Percentiles rank a stretch among this genome's conserved stretches.
Conservation (phyloP, 345 rosid species). For the Salix dunnii region DNA sequence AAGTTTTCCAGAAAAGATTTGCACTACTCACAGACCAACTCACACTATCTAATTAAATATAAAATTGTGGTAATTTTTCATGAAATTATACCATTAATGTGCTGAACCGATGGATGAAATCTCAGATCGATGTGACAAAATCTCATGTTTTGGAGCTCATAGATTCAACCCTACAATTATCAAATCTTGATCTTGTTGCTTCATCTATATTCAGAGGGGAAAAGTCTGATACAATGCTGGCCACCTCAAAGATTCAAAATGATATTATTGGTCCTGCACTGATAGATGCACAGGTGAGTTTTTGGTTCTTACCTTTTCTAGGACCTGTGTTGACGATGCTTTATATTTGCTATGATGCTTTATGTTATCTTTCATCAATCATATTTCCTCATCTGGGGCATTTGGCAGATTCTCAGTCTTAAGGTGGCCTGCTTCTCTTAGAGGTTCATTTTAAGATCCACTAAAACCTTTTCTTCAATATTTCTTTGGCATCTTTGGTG, state of each 20-base stretch:
- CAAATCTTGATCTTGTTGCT: conserved; percentile 72
- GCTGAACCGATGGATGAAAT: conserved; percentile 19
- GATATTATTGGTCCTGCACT: conserved; percentile 81
- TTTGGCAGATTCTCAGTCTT: neutral
- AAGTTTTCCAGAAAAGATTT: conserved; percentile 21
- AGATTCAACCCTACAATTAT: conserved; percentile 68
- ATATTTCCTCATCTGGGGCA: neutral
- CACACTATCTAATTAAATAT: conserved; percentile 9
- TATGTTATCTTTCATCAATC: neutral
- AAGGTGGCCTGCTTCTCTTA: neutral
- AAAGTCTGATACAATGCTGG: conserved; percentile 43
- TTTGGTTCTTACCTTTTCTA: conserved; percentile 5
- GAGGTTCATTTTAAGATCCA: neutral
- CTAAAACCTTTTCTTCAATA: neutral
- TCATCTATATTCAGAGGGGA: conserved; percentile 59
- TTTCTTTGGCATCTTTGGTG: neutral
- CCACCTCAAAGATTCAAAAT: conserved; percentile 56
- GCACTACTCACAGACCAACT: neutral
- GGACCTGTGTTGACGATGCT: neutral
- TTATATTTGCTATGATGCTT: neutral
- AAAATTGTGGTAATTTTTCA: conserved; percentile 9
- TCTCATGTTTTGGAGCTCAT: conserved; percentile 64
- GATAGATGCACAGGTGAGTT: conserved; percentile 65
- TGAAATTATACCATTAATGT: neutral
- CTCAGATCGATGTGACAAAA: conserved; percentile 73